phyloP scores from a whole-genome alignment of 805 yeast species.

The Naumovozyma castellii region DNA sequence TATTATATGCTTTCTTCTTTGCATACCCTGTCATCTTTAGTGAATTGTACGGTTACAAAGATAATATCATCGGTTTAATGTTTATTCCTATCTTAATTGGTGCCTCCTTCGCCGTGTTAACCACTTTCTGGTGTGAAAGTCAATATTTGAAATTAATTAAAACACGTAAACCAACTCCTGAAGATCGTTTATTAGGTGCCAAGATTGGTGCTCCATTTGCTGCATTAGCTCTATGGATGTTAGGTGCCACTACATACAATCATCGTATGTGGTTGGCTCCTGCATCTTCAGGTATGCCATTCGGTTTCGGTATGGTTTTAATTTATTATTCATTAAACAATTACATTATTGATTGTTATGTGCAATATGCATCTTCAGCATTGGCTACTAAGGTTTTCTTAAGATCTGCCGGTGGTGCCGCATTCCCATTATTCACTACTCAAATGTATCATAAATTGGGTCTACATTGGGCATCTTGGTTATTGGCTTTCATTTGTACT shows the following conservation, averaged over 20 bases:
- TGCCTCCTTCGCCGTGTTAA: constrained; percentile 58
- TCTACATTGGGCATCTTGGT: constrained; percentile 72
- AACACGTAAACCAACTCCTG: constrained; percentile 59
- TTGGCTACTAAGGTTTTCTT: constrained; percentile 73
- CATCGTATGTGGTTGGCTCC: constrained; percentile 75
- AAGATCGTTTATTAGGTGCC: constrained; percentile 72
- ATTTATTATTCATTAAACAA: constrained; percentile 69
- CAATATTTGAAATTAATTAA: constrained; percentile 44
- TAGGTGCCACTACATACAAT: constrained; percentile 70
- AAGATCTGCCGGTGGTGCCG: constrained; percentile 80
- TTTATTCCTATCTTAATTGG: constrained; percentile 85
- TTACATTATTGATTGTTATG: constrained; percentile 85
- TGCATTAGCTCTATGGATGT: constrained; percentile 65
- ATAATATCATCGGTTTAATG: constrained; percentile 77
- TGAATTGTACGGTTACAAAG: constrained; percentile 66
- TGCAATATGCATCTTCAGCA: constrained; percentile 71
- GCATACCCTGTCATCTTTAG: constrained; percentile 87
- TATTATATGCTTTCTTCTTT: constrained; percentile 86
- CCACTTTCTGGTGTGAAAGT: constrained; percentile 69
- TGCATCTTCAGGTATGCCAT: constrained; percentile 65
- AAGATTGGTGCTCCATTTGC: constrained; percentile 79
- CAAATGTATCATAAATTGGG: constrained; percentile 73
- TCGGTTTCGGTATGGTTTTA: constrained; percentile 71
- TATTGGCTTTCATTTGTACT: constrained; percentile 65
- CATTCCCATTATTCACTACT: constrained; percentile 71